Conservation (phyloP, 495 filamentous ascomycete species). For the Neurospora sp. region DNA sequence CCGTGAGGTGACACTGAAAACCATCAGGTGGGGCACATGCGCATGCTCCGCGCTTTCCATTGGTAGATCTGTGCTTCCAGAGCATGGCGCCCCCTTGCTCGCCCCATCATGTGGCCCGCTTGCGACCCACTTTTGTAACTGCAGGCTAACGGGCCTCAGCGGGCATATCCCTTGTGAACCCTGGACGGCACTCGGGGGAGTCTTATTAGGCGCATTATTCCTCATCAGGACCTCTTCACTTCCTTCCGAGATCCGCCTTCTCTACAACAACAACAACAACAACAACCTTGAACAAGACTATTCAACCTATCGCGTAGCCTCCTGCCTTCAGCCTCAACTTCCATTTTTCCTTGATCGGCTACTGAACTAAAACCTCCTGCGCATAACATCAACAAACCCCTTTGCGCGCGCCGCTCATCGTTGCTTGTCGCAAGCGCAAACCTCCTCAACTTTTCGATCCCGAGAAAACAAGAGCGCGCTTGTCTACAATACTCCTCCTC, state of each 20-base stretch:
- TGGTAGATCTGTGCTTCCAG: neutral
- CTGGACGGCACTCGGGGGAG: neutral
- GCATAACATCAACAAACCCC: neutral
- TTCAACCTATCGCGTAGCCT: neutral
- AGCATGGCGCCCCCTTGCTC: slow-evolving; percentile 6
- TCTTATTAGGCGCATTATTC: slow-evolving; percentile 31
- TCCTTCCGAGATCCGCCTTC: slow-evolving; percentile 3
- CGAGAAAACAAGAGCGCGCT: neutral
- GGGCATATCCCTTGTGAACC: slow-evolving; percentile 12
- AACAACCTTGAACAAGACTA: neutral
- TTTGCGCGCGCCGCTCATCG: neutral
- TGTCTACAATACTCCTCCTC: neutral
- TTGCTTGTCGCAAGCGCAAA: neutral
- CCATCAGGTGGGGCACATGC: neutral
- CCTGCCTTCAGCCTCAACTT: neutral
- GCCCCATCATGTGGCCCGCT: slow-evolving; percentile 24
- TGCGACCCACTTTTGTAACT: neutral
- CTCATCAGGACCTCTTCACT: slow-evolving; percentile 5
- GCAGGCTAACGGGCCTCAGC: slow-evolving; percentile 1
- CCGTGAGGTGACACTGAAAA: neutral
- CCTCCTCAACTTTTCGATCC: neutral
- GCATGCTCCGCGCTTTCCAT: neutral
- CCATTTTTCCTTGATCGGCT: neutral
- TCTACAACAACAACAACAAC: neutral
- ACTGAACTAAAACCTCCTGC: neutral